A percentile compares a stretch with the other conserved stretches of the same genome.
Evolutionary conservation across 306 rosid species (phyloP).

Genomic region (Adenanthera pavonina): DNA sequence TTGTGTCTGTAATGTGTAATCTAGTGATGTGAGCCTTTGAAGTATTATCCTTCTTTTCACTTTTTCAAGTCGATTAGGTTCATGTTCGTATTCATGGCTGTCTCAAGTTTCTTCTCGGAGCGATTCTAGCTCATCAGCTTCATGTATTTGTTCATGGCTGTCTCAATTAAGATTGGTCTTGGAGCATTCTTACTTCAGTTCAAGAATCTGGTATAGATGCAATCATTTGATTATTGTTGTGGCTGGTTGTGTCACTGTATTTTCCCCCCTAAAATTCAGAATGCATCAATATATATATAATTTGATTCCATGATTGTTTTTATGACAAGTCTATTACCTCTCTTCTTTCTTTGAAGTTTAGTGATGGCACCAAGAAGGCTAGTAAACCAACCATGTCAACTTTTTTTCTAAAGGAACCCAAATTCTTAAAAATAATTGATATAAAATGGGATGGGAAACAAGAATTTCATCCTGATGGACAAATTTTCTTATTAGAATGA

Average conservation of each 20-base stretch:
- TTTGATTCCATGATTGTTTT: slow-evolving; percentile 9
- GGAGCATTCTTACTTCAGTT: slow-evolving; percentile 7
- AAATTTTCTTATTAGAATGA: not conserved
- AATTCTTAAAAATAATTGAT: not conserved
- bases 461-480: not conserved
- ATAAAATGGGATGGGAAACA: not conserved
- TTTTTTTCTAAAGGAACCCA: not conserved
- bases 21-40: slow-evolving; percentile 39
- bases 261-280: not conserved
- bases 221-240: slow-evolving; percentile 26
- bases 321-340: not conserved
- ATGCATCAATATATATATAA: not conserved
- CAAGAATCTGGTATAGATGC: slow-evolving; percentile 35
- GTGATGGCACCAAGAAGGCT: not conserved
- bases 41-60: slow-evolving; percentile 33
- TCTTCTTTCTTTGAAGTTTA: not conserved
- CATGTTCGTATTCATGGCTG: not conserved
- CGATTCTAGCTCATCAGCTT: slow-evolving; percentile 26
- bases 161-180: slow-evolving; percentile 27
- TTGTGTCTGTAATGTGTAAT: slow-evolving; percentile 34
- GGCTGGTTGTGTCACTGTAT: not conserved
- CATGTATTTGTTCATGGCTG: not conserved
- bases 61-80: slow-evolving; percentile 30
- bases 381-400: not conserved
- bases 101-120: slow-evolving; percentile 3